Evolutionary conservation across 306 rosid species (phyloP).

Genomic region (Trifolium subterraneum): DNA sequence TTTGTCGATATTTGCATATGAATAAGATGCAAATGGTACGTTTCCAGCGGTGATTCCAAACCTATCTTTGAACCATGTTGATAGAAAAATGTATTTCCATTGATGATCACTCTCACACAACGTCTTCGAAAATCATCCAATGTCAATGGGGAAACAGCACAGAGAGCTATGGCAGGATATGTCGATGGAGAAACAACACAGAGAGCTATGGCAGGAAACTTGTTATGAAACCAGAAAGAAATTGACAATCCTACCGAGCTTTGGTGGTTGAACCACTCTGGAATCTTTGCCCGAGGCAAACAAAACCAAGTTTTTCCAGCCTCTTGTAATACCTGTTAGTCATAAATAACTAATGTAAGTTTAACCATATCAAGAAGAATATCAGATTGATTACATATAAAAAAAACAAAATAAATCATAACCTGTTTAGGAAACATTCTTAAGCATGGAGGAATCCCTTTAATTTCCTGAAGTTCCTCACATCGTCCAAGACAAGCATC

Average conservation of each 20-base stretch:
- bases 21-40: background rate
- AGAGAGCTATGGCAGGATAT: background rate
- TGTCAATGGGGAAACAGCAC: background rate
- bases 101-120: background rate
- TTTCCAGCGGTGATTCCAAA: rapidly evolving
- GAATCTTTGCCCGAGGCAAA: background rate
- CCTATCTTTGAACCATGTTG: background rate
- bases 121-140: background rate
- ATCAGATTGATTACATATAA: background rate
- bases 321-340: background rate
- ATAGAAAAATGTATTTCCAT: background rate
- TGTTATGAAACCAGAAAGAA: background rate
- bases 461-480: too few relatives aligned
- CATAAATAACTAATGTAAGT: background rate
- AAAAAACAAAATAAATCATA: background rate
- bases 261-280: background rate
- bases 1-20: too few relatives aligned
- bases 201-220: background rate
- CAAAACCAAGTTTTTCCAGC: background rate
- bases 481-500: too few relatives aligned
- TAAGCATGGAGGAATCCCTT: too few relatives aligned
- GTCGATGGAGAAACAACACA: background rate
- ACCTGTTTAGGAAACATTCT: background rate
- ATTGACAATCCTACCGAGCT: background rate
- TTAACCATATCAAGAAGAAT: background rate